Evolutionary conservation across 2,329 filamentous ascomycete genomes (phyloP).

Genomic region (Colletotrichum sp.): DNA sequence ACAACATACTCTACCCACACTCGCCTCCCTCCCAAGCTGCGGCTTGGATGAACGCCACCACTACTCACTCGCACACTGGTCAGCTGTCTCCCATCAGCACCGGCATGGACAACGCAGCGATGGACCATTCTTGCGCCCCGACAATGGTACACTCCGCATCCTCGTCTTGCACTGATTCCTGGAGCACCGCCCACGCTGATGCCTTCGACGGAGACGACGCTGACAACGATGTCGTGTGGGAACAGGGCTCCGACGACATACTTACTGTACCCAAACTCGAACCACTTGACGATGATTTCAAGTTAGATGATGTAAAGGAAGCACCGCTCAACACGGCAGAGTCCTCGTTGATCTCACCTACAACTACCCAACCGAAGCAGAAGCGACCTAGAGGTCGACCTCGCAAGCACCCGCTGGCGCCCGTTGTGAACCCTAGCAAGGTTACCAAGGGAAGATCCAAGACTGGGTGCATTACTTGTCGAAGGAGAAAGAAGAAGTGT

Average conservation of each 20-base stretch:
- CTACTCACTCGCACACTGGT: constrained; percentile 43
- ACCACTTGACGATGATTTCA: constrained; percentile 60
- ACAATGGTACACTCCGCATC: constrained; percentile 50
- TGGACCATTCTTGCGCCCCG: constrained; percentile 44
- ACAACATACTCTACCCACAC: constrained; percentile 30
- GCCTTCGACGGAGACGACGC: constrained; percentile 35
- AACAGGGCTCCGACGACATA: constrained; percentile 49
- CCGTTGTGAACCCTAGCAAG: constrained; percentile 66
- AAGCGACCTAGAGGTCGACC: constrained; percentile 80
- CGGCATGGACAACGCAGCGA: constrained; percentile 45
- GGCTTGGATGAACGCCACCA: constrained; percentile 28
- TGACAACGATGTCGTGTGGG: constrained; percentile 51
- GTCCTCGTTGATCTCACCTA: constrained; percentile 17
- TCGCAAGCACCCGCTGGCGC: constrained; percentile 76
- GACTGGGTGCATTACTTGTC: constrained; percentile 71
- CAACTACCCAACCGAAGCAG: constrained; percentile 39
- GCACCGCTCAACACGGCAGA: constrained; percentile 37
- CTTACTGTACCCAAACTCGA: constrained; percentile 61
- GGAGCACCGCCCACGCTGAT: constrained; percentile 47
- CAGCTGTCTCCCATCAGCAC: constrained; percentile 61
- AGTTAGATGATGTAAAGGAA: constrained; percentile 57
- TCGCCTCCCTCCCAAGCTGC: constrained; percentile 40
- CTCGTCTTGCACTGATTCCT: constrained; percentile 50
- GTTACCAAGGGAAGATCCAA: constrained; percentile 78
- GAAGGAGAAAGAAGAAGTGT: constrained; percentile 75